Evolutionary conservation across 768 basidiomycete species (phyloP).

Genomic region (Porpolomopsis calyptriformis): DNA sequence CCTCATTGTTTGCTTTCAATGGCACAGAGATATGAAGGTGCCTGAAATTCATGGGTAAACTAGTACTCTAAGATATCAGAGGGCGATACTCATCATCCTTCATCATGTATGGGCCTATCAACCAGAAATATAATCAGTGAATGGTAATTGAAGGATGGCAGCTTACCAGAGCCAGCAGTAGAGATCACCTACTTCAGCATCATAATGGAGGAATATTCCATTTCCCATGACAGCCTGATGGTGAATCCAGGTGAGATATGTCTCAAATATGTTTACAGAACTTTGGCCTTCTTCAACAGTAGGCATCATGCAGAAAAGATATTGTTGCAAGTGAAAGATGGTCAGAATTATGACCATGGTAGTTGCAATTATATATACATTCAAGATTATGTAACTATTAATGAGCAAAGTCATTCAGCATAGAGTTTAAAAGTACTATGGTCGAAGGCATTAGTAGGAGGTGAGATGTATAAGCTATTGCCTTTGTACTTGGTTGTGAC

Average conservation of each 20-base stretch:
- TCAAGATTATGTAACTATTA: neutral
- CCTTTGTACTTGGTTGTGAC: too few relatives aligned
- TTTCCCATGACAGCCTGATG: neutral
- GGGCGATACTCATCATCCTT: neutral
- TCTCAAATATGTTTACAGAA: neutral
- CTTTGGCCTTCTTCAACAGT: too few relatives aligned
- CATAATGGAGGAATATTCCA: neutral
- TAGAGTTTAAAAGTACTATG: neutral
- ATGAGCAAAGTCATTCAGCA: neutral
- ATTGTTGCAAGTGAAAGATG: neutral
- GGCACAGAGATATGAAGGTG: neutral
- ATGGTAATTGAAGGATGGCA: neutral
- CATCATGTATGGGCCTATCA: neutral
- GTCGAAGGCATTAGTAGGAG: neutral
- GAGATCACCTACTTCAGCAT: neutral
- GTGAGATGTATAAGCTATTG: too few relatives aligned
- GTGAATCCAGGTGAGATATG: neutral
- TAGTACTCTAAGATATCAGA: neutral
- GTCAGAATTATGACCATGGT: neutral
- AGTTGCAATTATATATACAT: neutral
- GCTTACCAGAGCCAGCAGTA: neutral
- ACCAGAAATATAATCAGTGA: neutral
- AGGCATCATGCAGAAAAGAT: neutral
- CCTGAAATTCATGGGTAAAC: neutral
- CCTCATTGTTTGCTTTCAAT: neutral